Conservation (phyloP, 1,139 yeast genomes). For the Chernovozyma aurita region DNA sequence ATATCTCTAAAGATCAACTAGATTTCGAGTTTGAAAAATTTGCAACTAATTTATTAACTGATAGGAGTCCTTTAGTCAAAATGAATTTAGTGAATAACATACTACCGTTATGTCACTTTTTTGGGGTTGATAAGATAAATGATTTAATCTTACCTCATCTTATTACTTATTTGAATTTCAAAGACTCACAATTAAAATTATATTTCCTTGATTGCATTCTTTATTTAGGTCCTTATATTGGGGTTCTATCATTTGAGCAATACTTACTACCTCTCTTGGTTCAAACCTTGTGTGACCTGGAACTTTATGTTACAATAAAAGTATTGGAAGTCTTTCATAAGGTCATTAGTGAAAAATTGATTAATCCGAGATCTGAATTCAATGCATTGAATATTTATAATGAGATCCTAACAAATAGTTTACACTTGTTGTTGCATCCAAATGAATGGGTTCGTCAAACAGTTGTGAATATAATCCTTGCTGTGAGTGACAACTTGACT, state of each 20-base stretch:
- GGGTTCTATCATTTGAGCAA: constrained; percentile 78
- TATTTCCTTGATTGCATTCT: constrained; percentile 76
- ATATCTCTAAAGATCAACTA: constrained; percentile 25
- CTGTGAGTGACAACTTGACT: constrained; percentile 58
- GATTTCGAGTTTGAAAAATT: constrained; percentile 57
- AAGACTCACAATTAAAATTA: constrained; percentile 60
- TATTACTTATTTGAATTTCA: constrained; percentile 85
- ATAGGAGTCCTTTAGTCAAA: constrained; percentile 60
- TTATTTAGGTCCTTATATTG: constrained; percentile 74
- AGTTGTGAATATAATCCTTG: constrained; percentile 55
- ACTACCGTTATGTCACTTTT: constrained; percentile 70
- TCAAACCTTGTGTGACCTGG: constrained; percentile 79
- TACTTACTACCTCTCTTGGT: constrained; percentile 79
- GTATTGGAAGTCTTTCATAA: constrained; percentile 60
- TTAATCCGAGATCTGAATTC: constrained; percentile 36
- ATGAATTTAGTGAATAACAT: constrained; percentile 66
- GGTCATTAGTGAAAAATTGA: constrained; percentile 29
- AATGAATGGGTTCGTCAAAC: constrained; percentile 82
- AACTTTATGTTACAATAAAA: constrained; percentile 76
- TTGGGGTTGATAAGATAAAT: constrained; percentile 84
- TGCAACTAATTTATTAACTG: constrained; percentile 65
- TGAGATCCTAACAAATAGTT: constrained; percentile 29
- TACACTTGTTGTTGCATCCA: constrained; percentile 63
- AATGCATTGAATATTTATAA: constrained; percentile 38
- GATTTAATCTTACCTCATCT: constrained; percentile 86